Evolutionary conservation across 2,329 filamentous ascomycete species (phyloP).

Genomic region (Daldinia eschscholtzii): DNA sequence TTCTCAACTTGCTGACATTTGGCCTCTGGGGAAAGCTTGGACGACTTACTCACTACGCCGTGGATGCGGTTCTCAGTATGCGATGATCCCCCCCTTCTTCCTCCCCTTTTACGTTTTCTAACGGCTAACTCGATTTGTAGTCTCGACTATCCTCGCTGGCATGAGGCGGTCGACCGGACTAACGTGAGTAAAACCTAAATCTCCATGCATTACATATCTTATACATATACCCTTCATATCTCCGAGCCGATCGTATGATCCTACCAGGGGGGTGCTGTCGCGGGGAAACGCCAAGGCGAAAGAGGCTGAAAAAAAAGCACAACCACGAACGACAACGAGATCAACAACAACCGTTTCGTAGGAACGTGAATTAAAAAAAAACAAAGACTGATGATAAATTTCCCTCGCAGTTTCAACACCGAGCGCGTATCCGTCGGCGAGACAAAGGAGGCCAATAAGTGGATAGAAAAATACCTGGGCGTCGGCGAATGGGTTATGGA

Average conservation of each 20-base stretch:
- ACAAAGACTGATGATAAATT: conserved; percentile 51
- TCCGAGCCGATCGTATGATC: neutral
- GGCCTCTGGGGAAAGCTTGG: conserved; percentile 84
- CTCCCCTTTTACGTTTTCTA: neutral
- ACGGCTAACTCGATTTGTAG: conserved; percentile 58
- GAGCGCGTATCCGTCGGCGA: conserved; percentile 84
- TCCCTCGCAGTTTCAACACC: conserved; percentile 81
- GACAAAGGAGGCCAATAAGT: conserved; percentile 85
- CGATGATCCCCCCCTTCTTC: conserved; percentile 20
- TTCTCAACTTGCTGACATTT: conserved; percentile 77
- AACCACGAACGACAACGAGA: neutral
- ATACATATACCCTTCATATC: too few species aligned
- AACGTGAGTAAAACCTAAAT: conserved; percentile 77
- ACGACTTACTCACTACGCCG: conserved; percentile 92
- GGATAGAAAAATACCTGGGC: conserved; percentile 93
- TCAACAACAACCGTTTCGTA: too few species aligned
- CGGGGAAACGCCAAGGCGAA: conserved; percentile 13
- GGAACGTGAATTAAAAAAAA: too few species aligned
- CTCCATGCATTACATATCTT: conserved; percentile 14
- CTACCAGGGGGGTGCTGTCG: neutral
- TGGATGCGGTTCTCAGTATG: conserved; percentile 93
- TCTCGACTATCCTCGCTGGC: conserved; percentile 95
- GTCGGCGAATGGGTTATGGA: conserved; percentile 99
- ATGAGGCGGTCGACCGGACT: conserved; percentile 97
- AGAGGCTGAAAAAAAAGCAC: neutral